Percentiles rank a stretch among this genome's conserved stretches.
Conservation (phyloP, 2,329 filamentous ascomycete species). For the Claviceps arundinis region DNA sequence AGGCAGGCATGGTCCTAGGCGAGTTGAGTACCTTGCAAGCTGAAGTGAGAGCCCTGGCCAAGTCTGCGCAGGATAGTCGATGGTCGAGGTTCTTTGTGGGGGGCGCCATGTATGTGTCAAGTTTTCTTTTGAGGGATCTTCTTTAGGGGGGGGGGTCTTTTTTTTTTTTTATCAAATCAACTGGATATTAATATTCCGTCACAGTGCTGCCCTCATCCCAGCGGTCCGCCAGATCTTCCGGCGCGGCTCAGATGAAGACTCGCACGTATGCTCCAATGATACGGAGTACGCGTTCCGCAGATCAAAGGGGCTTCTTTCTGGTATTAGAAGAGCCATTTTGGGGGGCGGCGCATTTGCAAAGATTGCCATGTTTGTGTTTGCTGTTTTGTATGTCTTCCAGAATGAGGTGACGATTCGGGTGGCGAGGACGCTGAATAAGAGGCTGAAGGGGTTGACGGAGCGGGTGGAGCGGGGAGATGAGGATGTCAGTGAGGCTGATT, state of each 20-base stretch:
- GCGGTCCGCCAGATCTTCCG: constrained; percentile 38
- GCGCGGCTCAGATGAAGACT: constrained; percentile 25
- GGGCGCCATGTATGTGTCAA: constrained; percentile 33
- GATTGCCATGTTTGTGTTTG: constrained; percentile 40
- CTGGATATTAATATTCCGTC: too few relatives aligned
- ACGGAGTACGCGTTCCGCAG: constrained; percentile 45
- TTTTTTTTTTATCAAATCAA: too few relatives aligned
- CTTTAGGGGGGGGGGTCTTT: not conserved
- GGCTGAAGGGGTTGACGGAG: constrained; percentile 32
- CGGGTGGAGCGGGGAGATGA: constrained; percentile 35
- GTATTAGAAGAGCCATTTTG: constrained; percentile 32
- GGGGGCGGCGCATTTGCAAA: constrained; percentile 33
- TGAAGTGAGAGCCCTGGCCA: constrained; percentile 30
- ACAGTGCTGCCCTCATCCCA: constrained; percentile 38
- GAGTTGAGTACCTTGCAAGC: constrained; percentile 31
- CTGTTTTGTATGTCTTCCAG: constrained; percentile 44
- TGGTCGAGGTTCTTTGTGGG: constrained; percentile 41
- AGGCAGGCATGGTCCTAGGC: constrained; percentile 27
- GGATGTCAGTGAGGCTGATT: constrained; percentile 32
- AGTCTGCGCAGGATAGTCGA: constrained; percentile 32
- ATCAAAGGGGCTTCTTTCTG: constrained; percentile 35
- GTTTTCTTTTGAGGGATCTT: not conserved
- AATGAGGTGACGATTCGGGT: constrained; percentile 45
- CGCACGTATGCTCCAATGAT: constrained; percentile 28
- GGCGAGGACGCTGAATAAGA: constrained; percentile 35